Evolutionary conservation across 192 early-diverging fungal species (phyloP), one percentile per base, ranked within the genome.

Genomic region (Helicostylum pulchrum): DNA sequence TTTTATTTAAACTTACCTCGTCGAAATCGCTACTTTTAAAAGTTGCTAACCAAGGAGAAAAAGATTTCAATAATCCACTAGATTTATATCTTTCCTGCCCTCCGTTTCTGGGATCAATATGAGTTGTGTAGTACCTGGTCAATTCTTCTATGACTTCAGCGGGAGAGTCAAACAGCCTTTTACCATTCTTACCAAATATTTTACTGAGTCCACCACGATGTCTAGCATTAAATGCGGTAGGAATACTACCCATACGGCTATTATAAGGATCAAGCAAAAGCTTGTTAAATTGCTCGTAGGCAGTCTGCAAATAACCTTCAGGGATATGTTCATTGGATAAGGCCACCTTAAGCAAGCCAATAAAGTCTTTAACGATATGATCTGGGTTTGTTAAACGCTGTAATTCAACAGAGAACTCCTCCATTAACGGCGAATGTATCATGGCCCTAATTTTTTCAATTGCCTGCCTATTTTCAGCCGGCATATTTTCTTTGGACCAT

Each of bases 331-430:
- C 46, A 36, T 2, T 0, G 20, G 12, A 49, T 32, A 60, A 7
- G 62, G 36, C n/a, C 54, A 42, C 12, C 61, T 66, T 39, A 6
- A 72, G 66, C 43, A 77, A 72, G 12, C 88, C 87, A 5, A 85
- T 65, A 72, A 84, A 88, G 57, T 91, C 88, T 52, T 88, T 87
- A 30, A 88, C 70, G 39, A 85, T 68, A 74, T 90, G 87, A 15
- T 85, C 79, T 0, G 89, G 81, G 61, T 92, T 83, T 15, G 85
- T 83, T 9, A 92, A 71, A 4, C 90, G 77, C 5, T 78, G 68
- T 7, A 92, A 70, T 54, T 92, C 90, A 21, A 75, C 64, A n/a
- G 78, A 76, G 46, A 92, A 84, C 5, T 77, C 77, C 12, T 87
- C 78, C 34, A 81, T 72, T 17, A 83, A 43, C 3, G 78, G 78